phyloP scores from a whole-genome alignment of 805 yeast species.

The Saccharomyces kudriavzevii region DNA sequence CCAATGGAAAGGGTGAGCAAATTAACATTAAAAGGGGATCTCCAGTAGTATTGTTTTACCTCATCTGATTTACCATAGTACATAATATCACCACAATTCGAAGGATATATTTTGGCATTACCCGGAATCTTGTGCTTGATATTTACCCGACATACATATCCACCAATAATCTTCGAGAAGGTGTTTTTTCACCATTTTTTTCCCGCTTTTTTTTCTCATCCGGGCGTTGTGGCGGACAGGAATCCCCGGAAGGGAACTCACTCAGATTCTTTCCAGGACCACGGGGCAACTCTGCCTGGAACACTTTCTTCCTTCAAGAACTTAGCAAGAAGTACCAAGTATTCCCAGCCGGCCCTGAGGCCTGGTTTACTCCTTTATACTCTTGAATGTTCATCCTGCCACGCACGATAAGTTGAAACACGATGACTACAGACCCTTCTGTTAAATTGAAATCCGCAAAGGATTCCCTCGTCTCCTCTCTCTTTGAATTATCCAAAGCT shows the following conservation, averaged over 20 bases:
- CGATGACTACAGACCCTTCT: constrained; percentile 28
- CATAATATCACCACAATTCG: background rate
- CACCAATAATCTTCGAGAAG: background rate
- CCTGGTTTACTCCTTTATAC: background rate
- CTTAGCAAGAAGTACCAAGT: background rate
- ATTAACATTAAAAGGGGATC: background rate
- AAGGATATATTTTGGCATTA: background rate
- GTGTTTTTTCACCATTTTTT: background rate
- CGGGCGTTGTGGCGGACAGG: background rate
- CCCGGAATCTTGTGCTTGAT: background rate
- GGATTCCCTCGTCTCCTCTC: constrained; percentile 56
- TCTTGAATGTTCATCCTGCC: background rate
- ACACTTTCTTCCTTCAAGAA: background rate
- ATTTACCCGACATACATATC: background rate
- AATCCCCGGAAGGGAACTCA: background rate
- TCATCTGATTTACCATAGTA: background rate
- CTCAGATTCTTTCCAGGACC: background rate
- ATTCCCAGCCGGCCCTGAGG: background rate
- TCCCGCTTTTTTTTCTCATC: background rate
- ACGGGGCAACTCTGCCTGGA: background rate
- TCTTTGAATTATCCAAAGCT: constrained; percentile 78
- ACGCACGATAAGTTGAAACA: background rate
- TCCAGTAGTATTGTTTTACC: background rate
- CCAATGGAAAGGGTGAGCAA: background rate
- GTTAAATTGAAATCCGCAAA: constrained; percentile 31